A percentile compares a stretch with the other conserved stretches of the same genome.
These are phyloP conservation scores for Aspergillus niger DNA, from an alignment of 2,329 filamentous ascomycete species.

Conservation along the genomic window DNA sequence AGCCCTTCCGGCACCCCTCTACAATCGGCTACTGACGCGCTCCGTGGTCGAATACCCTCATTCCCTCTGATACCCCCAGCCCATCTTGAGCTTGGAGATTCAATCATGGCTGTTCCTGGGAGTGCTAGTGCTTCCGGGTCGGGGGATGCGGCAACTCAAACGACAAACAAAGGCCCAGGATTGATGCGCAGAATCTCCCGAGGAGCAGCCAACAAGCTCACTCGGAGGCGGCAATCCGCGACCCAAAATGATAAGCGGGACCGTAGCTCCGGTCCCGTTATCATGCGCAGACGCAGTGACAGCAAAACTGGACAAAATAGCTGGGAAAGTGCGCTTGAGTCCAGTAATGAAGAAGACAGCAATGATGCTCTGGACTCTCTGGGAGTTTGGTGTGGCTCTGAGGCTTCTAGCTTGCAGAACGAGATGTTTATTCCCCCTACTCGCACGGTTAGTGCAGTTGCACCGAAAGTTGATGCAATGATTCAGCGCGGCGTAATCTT, in stretches of 20 bases:
- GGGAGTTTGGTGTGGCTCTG: slow-evolving; percentile 45
- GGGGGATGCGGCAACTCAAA: slow-evolving; percentile 59
- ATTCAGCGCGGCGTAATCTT: slow-evolving; percentile 78
- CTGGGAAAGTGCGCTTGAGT: slow-evolving; percentile 46
- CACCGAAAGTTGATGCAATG: slow-evolving; percentile 73
- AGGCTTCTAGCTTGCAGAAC: slow-evolving; percentile 42
- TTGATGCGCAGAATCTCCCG: slow-evolving; percentile 85
- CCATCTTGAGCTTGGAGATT: slow-evolving; percentile 71
- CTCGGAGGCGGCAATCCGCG: slow-evolving; percentile 73
- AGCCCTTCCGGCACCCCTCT: slow-evolving; percentile 40
- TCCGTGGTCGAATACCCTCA: slow-evolving; percentile 32
- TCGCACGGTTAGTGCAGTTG: slow-evolving; percentile 42
- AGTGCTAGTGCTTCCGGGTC: slow-evolving; percentile 54
- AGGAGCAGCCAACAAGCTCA: slow-evolving; percentile 70
- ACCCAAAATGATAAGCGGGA: slow-evolving; percentile 76
- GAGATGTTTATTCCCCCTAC: slow-evolving; percentile 38
- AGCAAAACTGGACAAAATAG: slow-evolving; percentile 73
- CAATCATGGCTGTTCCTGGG: slow-evolving; percentile 57
- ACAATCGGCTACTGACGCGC: slow-evolving; percentile 37
- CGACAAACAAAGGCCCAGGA: slow-evolving; percentile 58
- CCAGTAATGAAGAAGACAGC: slow-evolving; percentile 40
- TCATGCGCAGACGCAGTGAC: slow-evolving; percentile 83
- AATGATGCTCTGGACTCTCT: slow-evolving; percentile 51
- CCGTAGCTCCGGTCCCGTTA: slow-evolving; percentile 83
- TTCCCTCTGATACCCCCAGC: slow-evolving; percentile 44